These are phyloP conservation scores for Euphorbia corollata DNA, from an alignment of 441 rosid genomes.

Conservation along the genomic window DNA sequence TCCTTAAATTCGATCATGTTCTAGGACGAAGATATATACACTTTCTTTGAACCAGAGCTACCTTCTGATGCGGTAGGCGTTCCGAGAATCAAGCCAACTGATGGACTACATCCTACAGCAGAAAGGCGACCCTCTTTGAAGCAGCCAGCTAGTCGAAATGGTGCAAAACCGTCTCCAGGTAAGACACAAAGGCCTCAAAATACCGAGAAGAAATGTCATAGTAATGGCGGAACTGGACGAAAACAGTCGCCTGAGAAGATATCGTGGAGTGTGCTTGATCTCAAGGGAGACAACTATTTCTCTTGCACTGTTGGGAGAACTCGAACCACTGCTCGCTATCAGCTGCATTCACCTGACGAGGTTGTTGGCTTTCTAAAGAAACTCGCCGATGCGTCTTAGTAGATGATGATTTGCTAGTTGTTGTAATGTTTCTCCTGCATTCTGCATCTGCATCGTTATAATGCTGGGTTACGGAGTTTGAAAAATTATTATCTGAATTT, in stretches of 20 bases:
- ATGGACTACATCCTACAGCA: conserved; percentile 43
- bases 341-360: conserved; percentile 68
- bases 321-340: conserved; percentile 74
- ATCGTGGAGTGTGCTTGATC: conserved; percentile 96
- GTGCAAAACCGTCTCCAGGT: conserved; percentile 45
- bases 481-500: conserved; percentile 5
- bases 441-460: background rate
- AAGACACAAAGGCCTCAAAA: conserved; percentile 50
- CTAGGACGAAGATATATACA: conserved; percentile 95
- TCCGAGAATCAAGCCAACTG: conserved; percentile 48
- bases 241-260: conserved; percentile 60
- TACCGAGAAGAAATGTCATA: conserved; percentile 43
- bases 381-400: conserved; percentile 40
- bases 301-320: conserved; percentile 91
- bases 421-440: conserved; percentile 4
- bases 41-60: conserved; percentile 92
- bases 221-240: conserved; percentile 35
- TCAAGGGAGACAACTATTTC: conserved; percentile 91
- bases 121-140: conserved; percentile 54
- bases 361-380: conserved; percentile 66
- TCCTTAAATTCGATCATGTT: background rate
- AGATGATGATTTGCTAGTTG: no score
- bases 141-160: conserved; percentile 48
- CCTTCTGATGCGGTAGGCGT: conserved; percentile 49
- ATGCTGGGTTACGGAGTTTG: no score